These are phyloP conservation scores for Abrus precatorius DNA, from an alignment of 306 rosid genomes.

Conservation along the genomic window DNA sequence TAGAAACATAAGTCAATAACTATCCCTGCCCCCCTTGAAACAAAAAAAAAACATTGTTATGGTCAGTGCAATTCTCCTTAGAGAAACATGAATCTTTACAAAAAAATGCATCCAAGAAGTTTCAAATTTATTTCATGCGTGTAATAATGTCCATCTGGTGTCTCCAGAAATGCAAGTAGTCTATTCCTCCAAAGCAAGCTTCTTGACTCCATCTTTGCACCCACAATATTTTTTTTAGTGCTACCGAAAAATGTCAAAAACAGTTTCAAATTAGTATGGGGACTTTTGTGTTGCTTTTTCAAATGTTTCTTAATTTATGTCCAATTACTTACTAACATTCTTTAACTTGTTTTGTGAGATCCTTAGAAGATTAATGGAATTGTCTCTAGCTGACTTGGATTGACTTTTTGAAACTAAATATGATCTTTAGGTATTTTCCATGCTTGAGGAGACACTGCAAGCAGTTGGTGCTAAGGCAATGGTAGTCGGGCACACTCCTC, in stretches of 20 bases:
- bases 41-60: neutral
- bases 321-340: slow-evolving; percentile 18
- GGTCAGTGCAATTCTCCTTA: slow-evolving; percentile 2
- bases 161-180: neutral
- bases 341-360: slow-evolving; percentile 8
- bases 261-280: neutral
- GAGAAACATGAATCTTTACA: slow-evolving; percentile 14
- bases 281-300: slow-evolving; percentile 12
- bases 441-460: slow-evolving; percentile 84
- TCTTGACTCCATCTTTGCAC: slow-evolving; percentile 15
- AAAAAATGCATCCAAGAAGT: neutral
- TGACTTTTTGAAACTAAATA: slow-evolving; percentile 43
- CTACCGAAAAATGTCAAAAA: neutral
- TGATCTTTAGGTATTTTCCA: slow-evolving; percentile 65
- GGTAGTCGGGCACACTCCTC: slow-evolving; percentile 99
- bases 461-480: slow-evolving; percentile 89
- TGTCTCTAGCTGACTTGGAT: slow-evolving; percentile 22
- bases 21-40: neutral
- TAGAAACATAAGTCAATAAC: slow-evolving; percentile 3
- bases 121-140: neutral
- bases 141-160: slow-evolving; percentile 1
- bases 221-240: neutral
- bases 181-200: neutral
- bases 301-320: neutral
- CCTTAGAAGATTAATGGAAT: slow-evolving; percentile 20